Evolutionary conservation across 305 asterid genomes (phyloP).

Genomic region (Fraxinus angustifolia): DNA sequence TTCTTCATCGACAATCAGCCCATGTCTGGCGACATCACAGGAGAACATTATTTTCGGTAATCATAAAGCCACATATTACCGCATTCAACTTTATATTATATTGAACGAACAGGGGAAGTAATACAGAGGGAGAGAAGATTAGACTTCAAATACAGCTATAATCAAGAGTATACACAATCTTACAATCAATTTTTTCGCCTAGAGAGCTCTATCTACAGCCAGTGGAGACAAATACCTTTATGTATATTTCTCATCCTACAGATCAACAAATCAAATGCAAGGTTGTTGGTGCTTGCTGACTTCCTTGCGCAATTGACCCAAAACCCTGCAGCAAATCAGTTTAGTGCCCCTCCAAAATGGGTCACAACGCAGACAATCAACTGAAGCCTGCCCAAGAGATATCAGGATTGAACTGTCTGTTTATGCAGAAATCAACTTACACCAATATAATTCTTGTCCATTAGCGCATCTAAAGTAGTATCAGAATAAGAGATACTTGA

Average conservation of each 20-base stretch:
- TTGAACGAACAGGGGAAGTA: neutral
- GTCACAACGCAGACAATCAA: neutral
- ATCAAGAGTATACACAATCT: neutral
- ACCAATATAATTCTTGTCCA: neutral
- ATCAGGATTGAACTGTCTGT: neutral
- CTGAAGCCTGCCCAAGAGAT: neutral
- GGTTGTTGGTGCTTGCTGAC: neutral
- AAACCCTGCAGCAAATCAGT: neutral
- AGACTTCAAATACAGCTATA: neutral
- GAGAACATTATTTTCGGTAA: neutral
- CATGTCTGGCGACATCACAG: neutral
- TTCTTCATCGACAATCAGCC: neutral
- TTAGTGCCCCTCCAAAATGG: neutral
- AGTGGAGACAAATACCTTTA: neutral
- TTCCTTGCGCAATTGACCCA: neutral
- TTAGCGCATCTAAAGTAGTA: neutral
- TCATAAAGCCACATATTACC: neutral
- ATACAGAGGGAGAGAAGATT: neutral
- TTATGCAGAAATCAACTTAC: neutral
- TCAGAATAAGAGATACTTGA: neutral
- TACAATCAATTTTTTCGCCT: slow-evolving; percentile 1
- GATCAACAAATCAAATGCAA: neutral
- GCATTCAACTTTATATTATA: neutral
- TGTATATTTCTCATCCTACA: neutral
- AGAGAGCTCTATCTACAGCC: neutral